Evolutionary conservation across 352 stramenopile genomes (phyloP).

Genomic region (Aphanomyces stellatus): DNA sequence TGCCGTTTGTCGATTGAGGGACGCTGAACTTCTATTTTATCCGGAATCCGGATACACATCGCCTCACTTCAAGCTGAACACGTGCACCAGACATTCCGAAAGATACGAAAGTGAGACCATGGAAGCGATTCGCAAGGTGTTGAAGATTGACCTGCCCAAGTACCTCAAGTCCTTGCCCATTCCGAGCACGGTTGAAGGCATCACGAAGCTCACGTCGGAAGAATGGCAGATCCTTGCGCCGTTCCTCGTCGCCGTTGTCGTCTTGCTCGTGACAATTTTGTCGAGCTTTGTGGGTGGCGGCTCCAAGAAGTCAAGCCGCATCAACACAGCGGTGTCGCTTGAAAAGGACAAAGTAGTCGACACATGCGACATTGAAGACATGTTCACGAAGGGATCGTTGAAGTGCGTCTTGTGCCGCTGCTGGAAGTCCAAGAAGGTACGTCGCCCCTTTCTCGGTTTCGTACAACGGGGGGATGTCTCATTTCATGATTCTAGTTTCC

Average conservation of each 20-base stretch:
- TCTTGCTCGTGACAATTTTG: slow-evolving; percentile 67
- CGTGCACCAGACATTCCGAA: background rate
- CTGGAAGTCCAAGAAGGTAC: slow-evolving; percentile 82
- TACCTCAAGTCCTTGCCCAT: slow-evolving; percentile 79
- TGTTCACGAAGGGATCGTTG: slow-evolving; percentile 60
- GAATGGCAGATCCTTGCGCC: slow-evolving; percentile 79
- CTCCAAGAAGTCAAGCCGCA: slow-evolving; percentile 33
- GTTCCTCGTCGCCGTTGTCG: slow-evolving; percentile 64
- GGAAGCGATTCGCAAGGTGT: slow-evolving; percentile 72
- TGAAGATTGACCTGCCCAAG: slow-evolving; percentile 64
- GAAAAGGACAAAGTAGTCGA: slow-evolving; percentile 80
- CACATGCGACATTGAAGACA: slow-evolving; percentile 68
- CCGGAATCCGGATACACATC: too few relatives aligned
- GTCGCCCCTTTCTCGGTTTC: background rate
- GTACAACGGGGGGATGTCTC: background rate
- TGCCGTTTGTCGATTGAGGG: too few relatives aligned
- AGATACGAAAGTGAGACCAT: slow-evolving; percentile 24
- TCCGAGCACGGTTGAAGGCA: slow-evolving; percentile 69
- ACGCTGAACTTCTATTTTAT: too few relatives aligned
- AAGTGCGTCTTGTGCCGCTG: slow-evolving; percentile 79
- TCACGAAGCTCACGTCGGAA: slow-evolving; percentile 68
- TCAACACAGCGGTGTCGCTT: slow-evolving; percentile 60
- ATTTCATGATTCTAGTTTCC: slow-evolving; percentile 38
- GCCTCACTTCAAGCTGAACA: too few relatives aligned
- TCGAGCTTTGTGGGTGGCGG: slow-evolving; percentile 34